Conservation (phyloP, 2,329 filamentous ascomycete genomes). For the Ophiostoma sp. region DNA sequence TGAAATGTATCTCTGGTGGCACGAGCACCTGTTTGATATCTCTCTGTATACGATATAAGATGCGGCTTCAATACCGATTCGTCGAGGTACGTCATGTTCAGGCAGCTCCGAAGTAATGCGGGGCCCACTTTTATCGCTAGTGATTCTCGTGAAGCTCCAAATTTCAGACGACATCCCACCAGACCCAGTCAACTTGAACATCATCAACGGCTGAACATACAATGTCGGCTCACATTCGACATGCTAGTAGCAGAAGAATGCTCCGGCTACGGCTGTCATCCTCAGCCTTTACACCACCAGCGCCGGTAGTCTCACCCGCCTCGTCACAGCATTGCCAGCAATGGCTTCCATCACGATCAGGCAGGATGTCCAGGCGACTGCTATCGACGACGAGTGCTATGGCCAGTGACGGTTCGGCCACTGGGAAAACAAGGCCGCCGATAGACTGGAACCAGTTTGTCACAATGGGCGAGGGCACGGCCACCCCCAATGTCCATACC, state of each 20-base stretch:
- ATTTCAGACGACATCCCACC: background rate
- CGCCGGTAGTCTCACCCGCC: background rate
- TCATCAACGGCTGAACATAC: background rate
- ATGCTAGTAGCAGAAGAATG: no score
- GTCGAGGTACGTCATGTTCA: background rate
- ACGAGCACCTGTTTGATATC: no score
- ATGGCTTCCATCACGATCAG: no score
- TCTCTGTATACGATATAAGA: no score
- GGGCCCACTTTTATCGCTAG: background rate
- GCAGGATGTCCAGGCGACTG: background rate
- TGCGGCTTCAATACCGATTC: no score
- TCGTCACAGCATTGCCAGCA: background rate
- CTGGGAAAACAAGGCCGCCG: background rate
- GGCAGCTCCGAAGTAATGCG: background rate
- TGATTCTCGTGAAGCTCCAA: background rate
- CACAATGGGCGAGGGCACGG: background rate
- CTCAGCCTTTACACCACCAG: background rate
- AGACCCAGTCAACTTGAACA: background rate
- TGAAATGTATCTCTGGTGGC: background rate
- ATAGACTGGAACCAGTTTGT: constrained; percentile 28
- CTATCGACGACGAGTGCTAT: background rate
- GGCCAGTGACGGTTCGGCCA: background rate
- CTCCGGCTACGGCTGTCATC: no score
- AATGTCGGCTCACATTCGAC: constrained; percentile 4
- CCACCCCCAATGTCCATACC: background rate